Base-by-base conservation (phyloP, 352 stramenopile species). In the Peronospora farinosa region DNA sequence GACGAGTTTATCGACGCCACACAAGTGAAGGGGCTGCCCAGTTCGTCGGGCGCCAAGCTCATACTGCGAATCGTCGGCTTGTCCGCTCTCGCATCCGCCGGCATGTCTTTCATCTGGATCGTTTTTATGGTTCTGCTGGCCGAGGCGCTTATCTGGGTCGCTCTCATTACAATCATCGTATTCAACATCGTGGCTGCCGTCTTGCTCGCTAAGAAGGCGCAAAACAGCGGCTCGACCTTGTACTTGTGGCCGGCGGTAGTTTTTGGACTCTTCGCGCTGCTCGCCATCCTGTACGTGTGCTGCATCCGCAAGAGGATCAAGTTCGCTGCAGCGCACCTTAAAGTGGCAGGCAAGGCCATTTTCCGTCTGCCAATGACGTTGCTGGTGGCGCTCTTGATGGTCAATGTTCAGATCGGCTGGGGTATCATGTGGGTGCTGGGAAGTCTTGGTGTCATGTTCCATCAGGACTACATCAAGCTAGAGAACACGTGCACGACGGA, bases 251-350 rank as follows among this genome's bases (percentile, higher is more conserved):
- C 78, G 6, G 63, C 67, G 9, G 30, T 74, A 3, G 60, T 84
- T 40, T 86, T 86, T 37, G 73, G 73, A 0, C 59, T 79, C 48
- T 38, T 73, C 5, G 68, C 74, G 36, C 35, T 84, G 37, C 47
- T 84, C 40, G 63, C 84, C 5, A 44, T 76, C 3, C 44, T 83
- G 21, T 92, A 88, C 67, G 61, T 75, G 41, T 75, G 50, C 50
- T 87, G 72, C 61, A 78, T 89, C 50, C 65, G 84, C 74, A 52
- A 86, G 47, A 74, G 88, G 23, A 93, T 98, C 60, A 88, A 93
- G 31, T 98, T 97, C 70, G 91, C 91, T 3, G 77, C 86, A 11
- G 83, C 86, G 7, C 93, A 97, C 58, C 65, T 98, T 17, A 74
- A 86, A 25, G 87, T 95, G 32, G 92, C 86, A 0, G 73, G 93